Conservation (phyloP, 2,329 filamentous ascomycete species). For the Aspergillus sp. region DNA sequence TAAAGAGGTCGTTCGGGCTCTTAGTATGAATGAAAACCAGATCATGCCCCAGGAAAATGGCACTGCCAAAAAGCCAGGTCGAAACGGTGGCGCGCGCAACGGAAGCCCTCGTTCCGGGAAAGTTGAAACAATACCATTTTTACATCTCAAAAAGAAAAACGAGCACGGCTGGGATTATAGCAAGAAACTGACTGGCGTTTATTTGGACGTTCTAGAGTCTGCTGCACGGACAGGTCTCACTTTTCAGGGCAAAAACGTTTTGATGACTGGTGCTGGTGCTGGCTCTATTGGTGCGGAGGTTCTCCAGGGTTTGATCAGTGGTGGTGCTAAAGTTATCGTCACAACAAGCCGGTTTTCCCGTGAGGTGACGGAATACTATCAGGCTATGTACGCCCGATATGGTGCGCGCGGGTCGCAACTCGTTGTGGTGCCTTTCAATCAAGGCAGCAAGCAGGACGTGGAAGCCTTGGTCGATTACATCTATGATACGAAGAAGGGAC, state of each 20-base stretch:
- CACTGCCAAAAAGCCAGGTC: conserved; percentile 56
- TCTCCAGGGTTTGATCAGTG: conserved; percentile 90
- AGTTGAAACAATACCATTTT: conserved; percentile 95
- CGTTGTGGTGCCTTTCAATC: conserved; percentile 98
- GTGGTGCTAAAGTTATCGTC: conserved; percentile 94
- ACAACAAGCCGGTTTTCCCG: conserved; percentile 96
- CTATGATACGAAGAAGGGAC: conserved; percentile 91
- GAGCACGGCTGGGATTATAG: conserved; percentile 98
- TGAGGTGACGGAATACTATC: conserved; percentile 98
- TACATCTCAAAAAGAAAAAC: conserved; percentile 96
- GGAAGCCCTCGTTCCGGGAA: conserved; percentile 72
- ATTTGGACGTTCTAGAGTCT: conserved; percentile 87
- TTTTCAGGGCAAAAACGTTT: conserved; percentile 90
- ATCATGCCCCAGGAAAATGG: conserved; percentile 87
- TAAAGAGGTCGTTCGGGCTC: conserved; percentile 86
- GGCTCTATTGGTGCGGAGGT: conserved; percentile 98
- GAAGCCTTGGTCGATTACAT: conserved; percentile 94
- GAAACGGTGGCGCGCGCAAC: conserved; percentile 51
- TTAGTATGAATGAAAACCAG: conserved; percentile 97
- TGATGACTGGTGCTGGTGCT: conserved; percentile 98
- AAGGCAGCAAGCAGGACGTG: conserved; percentile 96
- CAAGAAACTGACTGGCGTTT: conserved; percentile 94
- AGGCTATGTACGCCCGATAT: conserved; percentile 94
- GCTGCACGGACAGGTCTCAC: conserved; percentile 84
- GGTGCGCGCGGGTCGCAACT: conserved; percentile 93